A percentile compares a stretch with the other conserved stretches of the same genome.
These are phyloP conservation scores for Acanthamoeba triangularis DNA, from an alignment of 208 protist genomes.

Conservation along the genomic window DNA sequence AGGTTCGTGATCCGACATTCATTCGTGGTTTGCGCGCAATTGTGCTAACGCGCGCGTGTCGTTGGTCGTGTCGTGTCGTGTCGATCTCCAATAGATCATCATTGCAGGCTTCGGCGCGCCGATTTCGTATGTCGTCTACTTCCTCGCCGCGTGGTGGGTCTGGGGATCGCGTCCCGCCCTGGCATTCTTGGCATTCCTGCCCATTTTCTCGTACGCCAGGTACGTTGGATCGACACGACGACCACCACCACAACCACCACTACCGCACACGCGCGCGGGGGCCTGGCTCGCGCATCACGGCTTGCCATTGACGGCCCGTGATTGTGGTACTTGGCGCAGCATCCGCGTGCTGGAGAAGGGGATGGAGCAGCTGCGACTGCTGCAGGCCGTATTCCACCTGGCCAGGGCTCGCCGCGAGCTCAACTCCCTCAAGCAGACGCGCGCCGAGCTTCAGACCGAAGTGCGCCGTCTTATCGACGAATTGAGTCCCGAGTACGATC, in stretches of 20 bases:
- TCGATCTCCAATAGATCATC: neutral
- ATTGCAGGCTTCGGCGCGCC: slow-evolving; percentile 29
- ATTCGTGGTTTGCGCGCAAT: too few species aligned
- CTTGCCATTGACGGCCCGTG: too few species aligned
- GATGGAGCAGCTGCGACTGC: neutral
- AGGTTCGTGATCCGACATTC: neutral
- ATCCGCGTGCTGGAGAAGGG: slow-evolving; percentile 42
- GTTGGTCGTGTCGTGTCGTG: neutral
- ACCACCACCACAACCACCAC: neutral
- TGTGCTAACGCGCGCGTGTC: too few species aligned
- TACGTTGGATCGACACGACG: neutral
- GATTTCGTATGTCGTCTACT: slow-evolving; percentile 28
- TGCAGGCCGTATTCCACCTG: slow-evolving; percentile 44
- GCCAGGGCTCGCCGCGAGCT: slow-evolving; percentile 17
- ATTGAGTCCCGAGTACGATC: neutral
- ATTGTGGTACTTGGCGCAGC: neutral
- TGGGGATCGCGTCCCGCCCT: neutral
- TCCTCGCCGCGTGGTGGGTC: neutral
- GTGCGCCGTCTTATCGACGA: slow-evolving; percentile 2
- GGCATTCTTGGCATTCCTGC: neutral
- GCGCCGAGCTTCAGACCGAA: neutral
- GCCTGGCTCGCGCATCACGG: too few species aligned
- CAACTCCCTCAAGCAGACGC: slow-evolving; percentile 23
- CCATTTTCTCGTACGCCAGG: slow-evolving; percentile 56
- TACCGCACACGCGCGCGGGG: neutral